Conservation (phyloP, 441 rosid genomes). For the Heliophila coronopifolia region DNA sequence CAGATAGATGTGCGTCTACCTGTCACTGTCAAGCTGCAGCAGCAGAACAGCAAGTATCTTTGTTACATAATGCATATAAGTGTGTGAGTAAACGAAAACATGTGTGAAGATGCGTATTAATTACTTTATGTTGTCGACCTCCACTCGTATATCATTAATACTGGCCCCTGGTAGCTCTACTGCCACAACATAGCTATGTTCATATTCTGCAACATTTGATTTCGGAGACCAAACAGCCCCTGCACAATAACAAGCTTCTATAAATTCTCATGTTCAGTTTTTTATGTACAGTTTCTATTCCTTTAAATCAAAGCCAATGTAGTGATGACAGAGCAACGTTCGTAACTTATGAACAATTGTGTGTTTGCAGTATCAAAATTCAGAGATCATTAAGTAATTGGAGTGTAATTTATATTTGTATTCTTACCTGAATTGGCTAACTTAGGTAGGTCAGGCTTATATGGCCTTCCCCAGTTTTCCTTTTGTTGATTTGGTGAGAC, state of each 20-base stretch:
- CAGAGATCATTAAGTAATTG: neutral
- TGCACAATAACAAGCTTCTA: slow-evolving; percentile 21
- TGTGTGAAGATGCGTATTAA: slow-evolving; percentile 17
- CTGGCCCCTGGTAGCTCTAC: slow-evolving; percentile 74
- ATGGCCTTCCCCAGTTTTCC: too few relatives aligned
- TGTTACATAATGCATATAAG: neutral
- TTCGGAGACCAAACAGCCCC: slow-evolving; percentile 59
- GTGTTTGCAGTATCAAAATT: neutral
- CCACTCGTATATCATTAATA: slow-evolving; percentile 62
- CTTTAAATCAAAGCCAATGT: neutral
- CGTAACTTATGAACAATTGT: neutral
- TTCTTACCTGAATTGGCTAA: slow-evolving; percentile 39
- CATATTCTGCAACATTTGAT: slow-evolving; percentile 54
- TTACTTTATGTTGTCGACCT: slow-evolving; percentile 48
- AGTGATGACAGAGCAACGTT: neutral
- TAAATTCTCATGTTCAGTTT: neutral
- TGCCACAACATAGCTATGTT: slow-evolving; percentile 40
- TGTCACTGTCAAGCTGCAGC: slow-evolving; percentile 48
- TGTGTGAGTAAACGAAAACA: neutral
- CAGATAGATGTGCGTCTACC: slow-evolving; percentile 39
- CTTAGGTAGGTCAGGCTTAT: slow-evolving; percentile 33
- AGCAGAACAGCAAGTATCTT: slow-evolving; percentile 8
- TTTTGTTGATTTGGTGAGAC: slow-evolving; percentile 4
- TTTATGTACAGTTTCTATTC: neutral
- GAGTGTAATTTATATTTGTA: neutral